Evolutionary conservation across 306 rosid species (phyloP).

Genomic region (Rubus idaeus): DNA sequence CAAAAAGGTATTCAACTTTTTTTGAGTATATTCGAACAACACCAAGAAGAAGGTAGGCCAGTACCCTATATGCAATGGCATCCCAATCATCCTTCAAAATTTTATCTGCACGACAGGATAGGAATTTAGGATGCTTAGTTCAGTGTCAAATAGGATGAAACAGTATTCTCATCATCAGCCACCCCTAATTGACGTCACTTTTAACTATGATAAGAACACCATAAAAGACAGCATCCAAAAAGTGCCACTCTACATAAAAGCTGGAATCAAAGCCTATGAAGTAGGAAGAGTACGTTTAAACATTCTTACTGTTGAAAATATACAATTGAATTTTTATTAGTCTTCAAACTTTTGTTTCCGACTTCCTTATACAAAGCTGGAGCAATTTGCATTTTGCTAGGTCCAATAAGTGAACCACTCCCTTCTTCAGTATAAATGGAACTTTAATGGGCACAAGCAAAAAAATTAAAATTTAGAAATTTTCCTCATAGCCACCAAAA

Average conservation of each 20-base stretch:
- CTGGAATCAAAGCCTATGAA: not conserved
- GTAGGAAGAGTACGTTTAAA: not conserved
- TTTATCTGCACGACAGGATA: slow-evolving; percentile 45
- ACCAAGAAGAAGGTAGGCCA: slow-evolving; percentile 88
- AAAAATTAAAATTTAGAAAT: too few species aligned
- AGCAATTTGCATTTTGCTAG: not conserved
- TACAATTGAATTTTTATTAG: not conserved
- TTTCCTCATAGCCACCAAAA: too few species aligned
- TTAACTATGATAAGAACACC: not conserved
- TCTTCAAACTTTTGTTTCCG: not conserved
- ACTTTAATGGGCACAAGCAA: too few species aligned
- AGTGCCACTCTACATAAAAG: not conserved
- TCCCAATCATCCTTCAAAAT: slow-evolving; percentile 65
- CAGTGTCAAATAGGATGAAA: not conserved
- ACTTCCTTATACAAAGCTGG: not conserved
- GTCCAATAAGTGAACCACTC: not conserved
- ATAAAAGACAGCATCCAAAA: not conserved
- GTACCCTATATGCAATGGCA: slow-evolving; percentile 59
- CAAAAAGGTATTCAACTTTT: slow-evolving; percentile 62
- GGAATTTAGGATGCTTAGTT: not conserved
- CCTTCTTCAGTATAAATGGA: too few species aligned
- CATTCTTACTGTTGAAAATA: not conserved
- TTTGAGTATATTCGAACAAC: slow-evolving; percentile 73
- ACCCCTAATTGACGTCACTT: not conserved
- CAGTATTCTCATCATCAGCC: not conserved